phyloP scores from a whole-genome alignment of 192 early-diverging fungal species.

The Mortierella antarctica region DNA sequence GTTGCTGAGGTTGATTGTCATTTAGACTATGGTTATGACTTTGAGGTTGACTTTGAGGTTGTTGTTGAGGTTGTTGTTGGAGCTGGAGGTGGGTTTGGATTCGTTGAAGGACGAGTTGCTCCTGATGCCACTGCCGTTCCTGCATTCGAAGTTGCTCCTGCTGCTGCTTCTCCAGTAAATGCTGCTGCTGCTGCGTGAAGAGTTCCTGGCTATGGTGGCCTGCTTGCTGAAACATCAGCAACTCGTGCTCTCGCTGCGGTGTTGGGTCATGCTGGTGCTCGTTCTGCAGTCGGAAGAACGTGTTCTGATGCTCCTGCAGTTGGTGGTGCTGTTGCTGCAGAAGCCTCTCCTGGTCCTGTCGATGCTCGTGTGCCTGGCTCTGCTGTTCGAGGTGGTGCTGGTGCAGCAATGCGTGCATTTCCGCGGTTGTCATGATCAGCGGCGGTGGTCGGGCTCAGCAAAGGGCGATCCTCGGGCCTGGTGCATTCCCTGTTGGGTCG shows the following conservation, averaged over 20 bases:
- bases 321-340: conserved; percentile 21
- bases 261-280: conserved; percentile 30
- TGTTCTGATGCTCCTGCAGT: conserved; percentile 28
- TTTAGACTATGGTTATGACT: neutral
- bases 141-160: conserved; percentile 39
- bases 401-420: conserved; percentile 10
- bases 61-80: conserved; percentile 31
- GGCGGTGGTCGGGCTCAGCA: too few relatives aligned
- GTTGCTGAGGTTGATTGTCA: conserved; percentile 1
- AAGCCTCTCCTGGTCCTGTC: conserved; percentile 25
- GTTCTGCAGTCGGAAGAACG: conserved; percentile 13
- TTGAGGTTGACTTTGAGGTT: conserved; percentile 13
- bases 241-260: conserved; percentile 20
- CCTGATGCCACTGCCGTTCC: conserved; percentile 47
- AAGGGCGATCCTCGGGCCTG: too few relatives aligned
- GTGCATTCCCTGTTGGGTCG: too few relatives aligned
- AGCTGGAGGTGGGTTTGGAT: conserved; percentile 2
- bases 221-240: conserved; percentile 39
- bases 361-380: conserved; percentile 12
- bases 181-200: conserved; percentile 35
- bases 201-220: conserved; percentile 24
- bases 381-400: conserved; percentile 31
- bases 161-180: conserved; percentile 34
- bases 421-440: neutral
- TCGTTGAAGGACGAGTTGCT: conserved; percentile 19